Percentiles rank a stretch among this genome's conserved stretches.
Conservation (phyloP, 306 rosid species). For the Dicorynia guianensis region DNA sequence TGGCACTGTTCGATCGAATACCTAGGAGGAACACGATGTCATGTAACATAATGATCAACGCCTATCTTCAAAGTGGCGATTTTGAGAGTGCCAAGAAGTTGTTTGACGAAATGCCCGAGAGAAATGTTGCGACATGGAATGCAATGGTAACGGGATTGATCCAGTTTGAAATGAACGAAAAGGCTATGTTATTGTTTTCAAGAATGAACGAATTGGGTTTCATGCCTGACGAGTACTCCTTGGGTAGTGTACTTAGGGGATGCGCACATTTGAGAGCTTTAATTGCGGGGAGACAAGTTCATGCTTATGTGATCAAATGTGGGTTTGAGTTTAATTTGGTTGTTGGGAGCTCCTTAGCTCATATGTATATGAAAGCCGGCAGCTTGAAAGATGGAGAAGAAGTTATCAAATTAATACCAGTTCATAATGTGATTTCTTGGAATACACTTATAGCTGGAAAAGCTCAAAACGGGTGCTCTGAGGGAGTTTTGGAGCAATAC, state of each 20-base stretch:
- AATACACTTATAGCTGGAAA: slow-evolving; percentile 93
- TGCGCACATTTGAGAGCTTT: slow-evolving; percentile 79
- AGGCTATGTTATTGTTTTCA: slow-evolving; percentile 61
- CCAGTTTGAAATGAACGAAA: slow-evolving; percentile 71
- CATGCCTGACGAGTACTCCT: slow-evolving; percentile 76
- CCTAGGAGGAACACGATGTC: slow-evolving; percentile 81
- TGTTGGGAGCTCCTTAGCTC: slow-evolving; percentile 87
- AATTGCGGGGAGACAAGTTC: slow-evolving; percentile 71
- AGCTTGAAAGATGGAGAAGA: slow-evolving; percentile 75
- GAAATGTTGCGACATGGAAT: slow-evolving; percentile 87
- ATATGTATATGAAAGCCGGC: slow-evolving; percentile 91
- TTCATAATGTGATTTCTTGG: slow-evolving; percentile 85
- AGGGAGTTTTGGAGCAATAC: slow-evolving; percentile 73
- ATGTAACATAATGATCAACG: slow-evolving; percentile 79
- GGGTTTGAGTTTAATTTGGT: slow-evolving; percentile 77
- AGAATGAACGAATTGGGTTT: slow-evolving; percentile 71
- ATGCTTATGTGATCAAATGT: slow-evolving; percentile 72
- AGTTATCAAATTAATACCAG: slow-evolving; percentile 69
- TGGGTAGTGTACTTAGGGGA: slow-evolving; percentile 85
- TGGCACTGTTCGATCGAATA: slow-evolving; percentile 61
- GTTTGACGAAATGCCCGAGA: slow-evolving; percentile 83
- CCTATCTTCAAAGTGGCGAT: slow-evolving; percentile 56
- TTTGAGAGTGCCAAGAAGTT: slow-evolving; percentile 62
- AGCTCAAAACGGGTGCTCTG: slow-evolving; percentile 68
- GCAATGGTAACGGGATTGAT: slow-evolving; percentile 77